Evolutionary conservation across 805 yeast genomes (phyloP), one percentile per base, ranked within the genome.

Genomic region (Cyberlindnera euphorbiiphila): DNA sequence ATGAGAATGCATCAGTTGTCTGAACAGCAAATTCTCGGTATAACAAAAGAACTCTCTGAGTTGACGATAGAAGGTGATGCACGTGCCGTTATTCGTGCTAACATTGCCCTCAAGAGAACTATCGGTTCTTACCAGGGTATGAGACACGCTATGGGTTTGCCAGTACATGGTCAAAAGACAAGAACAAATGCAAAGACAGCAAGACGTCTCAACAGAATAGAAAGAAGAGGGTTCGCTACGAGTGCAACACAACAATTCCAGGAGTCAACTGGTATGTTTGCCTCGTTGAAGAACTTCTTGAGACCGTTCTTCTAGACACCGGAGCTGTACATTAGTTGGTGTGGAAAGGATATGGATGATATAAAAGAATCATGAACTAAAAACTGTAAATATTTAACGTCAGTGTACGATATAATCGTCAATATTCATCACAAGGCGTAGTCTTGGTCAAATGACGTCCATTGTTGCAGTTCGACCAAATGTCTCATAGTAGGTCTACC

Each of bases 401-500:
- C 16, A 25, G 24, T 24, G 10, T 11, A 12, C 18, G 25, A 25
- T 29, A 35, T 32, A n/a, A 19, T 28, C 12, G n/a, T n/a, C n/a
- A n/a, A n/a, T n/a, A n/a, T n/a, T n/a, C n/a, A n/a, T 28, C 36
- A 61, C 23, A 59, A 14, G 13, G 44, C 41, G 48, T 72, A 71
- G 49, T 76, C 81, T 3, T 61, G 62, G 9, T 50, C 50, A 45
- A 74, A 75, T 0, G 69, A 48, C 15, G 54, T 49, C 72, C 77
- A 69, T 31, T 64, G 59, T 28, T 65, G 59, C 25, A 81, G 53
- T 39, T 85, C 87, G 42, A 81, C 76, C 41, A 91, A 66, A 60
- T 91, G 97, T 38, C 98, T 71, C 83, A 93, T 78, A 1, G 99
- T 93, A 0, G 98, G 99, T 46, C 99, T 67, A 0, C 99, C 98